These are phyloP conservation scores for Rhodotorula sp. DNA, from an alignment of 1,284 basidiomycete species.

Conservation along the genomic window DNA sequence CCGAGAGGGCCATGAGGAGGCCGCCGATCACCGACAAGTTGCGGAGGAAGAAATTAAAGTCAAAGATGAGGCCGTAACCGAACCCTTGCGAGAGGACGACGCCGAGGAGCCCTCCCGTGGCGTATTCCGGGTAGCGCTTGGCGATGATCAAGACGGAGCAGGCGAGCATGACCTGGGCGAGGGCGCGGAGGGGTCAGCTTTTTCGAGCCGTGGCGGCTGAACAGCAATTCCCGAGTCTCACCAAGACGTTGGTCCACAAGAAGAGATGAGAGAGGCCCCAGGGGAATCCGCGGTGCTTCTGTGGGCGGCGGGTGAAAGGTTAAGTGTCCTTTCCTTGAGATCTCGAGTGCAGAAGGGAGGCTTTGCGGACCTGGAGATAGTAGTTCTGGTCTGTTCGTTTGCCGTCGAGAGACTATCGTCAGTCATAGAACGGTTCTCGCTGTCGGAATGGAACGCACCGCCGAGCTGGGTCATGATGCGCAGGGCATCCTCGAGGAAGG, in stretches of 20 bases:
- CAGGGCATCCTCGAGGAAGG: slow-evolving; percentile 95
- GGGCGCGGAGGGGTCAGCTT: neutral
- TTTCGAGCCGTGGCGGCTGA: too few species aligned
- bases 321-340: neutral
- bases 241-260: slow-evolving; percentile 85
- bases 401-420: neutral
- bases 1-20: slow-evolving; percentile 96
- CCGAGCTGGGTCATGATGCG: slow-evolving; percentile 51
- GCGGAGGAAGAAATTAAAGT: slow-evolving; percentile 98
- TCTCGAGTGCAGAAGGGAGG: neutral
- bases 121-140: slow-evolving; percentile 83
- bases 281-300: slow-evolving; percentile 81
- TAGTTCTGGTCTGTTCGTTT: slow-evolving; percentile 86
- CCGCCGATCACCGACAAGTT: slow-evolving; percentile 90
- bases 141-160: slow-evolving; percentile 85
- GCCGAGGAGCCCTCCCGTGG: slow-evolving; percentile 80
- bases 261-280: slow-evolving; percentile 93
- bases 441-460: slow-evolving; percentile 13
- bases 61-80: slow-evolving; percentile 92
- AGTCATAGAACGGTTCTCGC: too few species aligned
- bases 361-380: slow-evolving; percentile 67
- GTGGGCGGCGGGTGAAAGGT: slow-evolving; percentile 52
- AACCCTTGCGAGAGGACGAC: slow-evolving; percentile 93
- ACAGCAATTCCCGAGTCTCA: slow-evolving; percentile 56
- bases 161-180: slow-evolving; percentile 78